Base-by-base conservation (phyloP, 805 yeast species). In the Wickerhamiella sergipiensis region DNA sequence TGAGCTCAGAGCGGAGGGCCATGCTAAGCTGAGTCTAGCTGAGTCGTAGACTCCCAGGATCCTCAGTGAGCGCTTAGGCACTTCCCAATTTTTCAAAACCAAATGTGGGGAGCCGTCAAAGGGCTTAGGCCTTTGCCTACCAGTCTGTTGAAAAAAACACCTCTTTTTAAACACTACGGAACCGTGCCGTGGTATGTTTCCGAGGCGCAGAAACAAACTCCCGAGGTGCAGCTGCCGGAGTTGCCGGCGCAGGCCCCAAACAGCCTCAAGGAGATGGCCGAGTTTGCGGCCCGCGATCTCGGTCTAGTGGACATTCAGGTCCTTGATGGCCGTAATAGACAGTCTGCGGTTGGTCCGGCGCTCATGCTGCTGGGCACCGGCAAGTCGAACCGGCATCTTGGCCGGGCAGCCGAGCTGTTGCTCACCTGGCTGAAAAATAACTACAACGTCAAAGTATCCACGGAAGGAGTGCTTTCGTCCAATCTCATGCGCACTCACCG, bases 391-490 rank as follows among this genome's bases (percentile, higher is more conserved):
- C 80, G 77, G 54, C 97, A 89, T 67, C 67, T 87, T 21, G 79
- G 75, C 56, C 81, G 80, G 54, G 87, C 94, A 1, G 78, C 84
- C 2, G 67, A 68, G 15, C 81, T 79, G 56, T 66, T 88, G 39
- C 70, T 77, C 47, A 71, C 71, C 24, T 71, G 71, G 61, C 61
- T 87, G 43, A 89, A 89, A 61, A 75, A 74, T 39, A 67, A 70
- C 7, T 68, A 66, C 50, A 64, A 68, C 9, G 62, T 64, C 1
- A 55, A 74, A 1, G 82, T 92, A 0, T 60, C 65, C 6, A 70
- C 81, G 3, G 95, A 88, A 59, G 97, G 97, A 0, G 67, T 83
- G 50, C 71, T 80, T 2, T 81, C 82, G 36, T 69, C 76, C 8
- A 78, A 79, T 40, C 73, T 74, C 23, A 68, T 79, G 22, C 72